Conservation (phyloP, 495 filamentous ascomycete species). For the Patellaria atrata region DNA sequence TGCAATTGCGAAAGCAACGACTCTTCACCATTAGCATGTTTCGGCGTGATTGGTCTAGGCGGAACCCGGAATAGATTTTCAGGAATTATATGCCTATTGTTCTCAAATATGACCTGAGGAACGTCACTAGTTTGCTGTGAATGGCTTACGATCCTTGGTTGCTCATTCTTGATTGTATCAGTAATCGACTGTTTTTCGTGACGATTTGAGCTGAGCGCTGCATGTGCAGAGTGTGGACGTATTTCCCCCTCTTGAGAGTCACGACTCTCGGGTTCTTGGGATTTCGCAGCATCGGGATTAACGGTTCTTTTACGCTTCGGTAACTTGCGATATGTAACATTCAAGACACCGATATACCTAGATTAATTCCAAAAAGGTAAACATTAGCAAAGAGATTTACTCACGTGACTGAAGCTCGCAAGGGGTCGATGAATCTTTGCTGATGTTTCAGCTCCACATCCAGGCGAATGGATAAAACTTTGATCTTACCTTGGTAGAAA, state of each 20-base stretch:
- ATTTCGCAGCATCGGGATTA: constrained; percentile 9
- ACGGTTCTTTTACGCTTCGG: constrained; percentile 46
- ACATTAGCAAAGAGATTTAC: constrained; percentile 22
- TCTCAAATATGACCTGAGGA: constrained; percentile 86
- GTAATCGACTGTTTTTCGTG: constrained; percentile 1
- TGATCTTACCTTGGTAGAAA: constrained; percentile 78
- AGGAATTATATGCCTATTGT: constrained; percentile 92
- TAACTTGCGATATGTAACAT: constrained; percentile 88
- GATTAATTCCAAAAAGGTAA: constrained; percentile 11
- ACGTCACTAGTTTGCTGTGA: constrained; percentile 49
- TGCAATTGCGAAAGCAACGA: constrained; percentile 14
- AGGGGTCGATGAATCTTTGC: constrained; percentile 17
- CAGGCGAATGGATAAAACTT: constrained; percentile 17
- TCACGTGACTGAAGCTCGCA: constrained; percentile 5
- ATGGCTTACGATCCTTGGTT: constrained; percentile 65
- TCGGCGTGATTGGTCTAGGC: constrained; percentile 15
- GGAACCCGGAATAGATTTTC: constrained; percentile 52
- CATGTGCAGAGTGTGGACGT: constrained; percentile 2
- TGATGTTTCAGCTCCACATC: constrained; percentile 27
- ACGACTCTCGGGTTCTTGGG: too few species aligned
- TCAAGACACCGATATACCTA: constrained; percentile 94
- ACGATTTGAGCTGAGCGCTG: not conserved
- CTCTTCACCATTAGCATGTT: constrained; percentile 12
- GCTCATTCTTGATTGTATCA: constrained; percentile 26
- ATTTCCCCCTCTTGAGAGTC: too few species aligned